Percentiles rank a stretch among this genome's conserved stretches.
phyloP scores from a whole-genome alignment of 495 filamentous ascomycete species.

The Penicillium steckii region DNA sequence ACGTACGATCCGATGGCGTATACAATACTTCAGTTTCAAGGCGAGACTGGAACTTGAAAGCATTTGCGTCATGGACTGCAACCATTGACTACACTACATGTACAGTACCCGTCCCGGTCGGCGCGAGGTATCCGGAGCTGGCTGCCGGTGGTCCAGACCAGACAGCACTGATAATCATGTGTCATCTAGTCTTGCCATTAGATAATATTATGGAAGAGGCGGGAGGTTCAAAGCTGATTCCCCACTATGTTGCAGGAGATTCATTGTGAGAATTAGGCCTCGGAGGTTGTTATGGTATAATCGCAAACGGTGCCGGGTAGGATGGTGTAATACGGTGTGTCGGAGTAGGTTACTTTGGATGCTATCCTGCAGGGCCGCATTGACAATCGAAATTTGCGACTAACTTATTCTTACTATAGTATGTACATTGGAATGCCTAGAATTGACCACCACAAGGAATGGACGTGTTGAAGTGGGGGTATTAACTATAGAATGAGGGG shows the following conservation, averaged over 20 bases:
- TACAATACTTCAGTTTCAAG: not conserved
- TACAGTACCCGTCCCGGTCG: not conserved
- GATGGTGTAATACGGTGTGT: not conserved
- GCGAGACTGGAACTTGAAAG: not conserved
- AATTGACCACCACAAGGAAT: not conserved
- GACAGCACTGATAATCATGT: constrained; percentile 20
- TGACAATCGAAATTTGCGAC: not conserved
- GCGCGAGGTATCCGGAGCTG: not conserved
- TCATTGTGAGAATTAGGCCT: not conserved
- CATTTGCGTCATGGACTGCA: constrained; percentile 21
- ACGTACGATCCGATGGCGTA: not conserved
- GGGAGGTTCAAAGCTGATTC: not conserved
- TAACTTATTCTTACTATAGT: not conserved
- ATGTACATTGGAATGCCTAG: not conserved
- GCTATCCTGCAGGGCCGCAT: not conserved
- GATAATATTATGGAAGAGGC: constrained; percentile 13
- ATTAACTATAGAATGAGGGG: not conserved
- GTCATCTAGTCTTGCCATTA: constrained; percentile 26
- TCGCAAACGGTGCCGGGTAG: not conserved
- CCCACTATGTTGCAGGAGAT: constrained; percentile 3
- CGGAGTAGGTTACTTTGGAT: not conserved
- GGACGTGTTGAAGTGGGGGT: not conserved
- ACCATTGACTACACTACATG: not conserved
- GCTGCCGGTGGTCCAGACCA: constrained; percentile 18
- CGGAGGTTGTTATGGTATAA: not conserved